phyloP scores from a whole-genome alignment of 106 monocot species.

The Agapanthus africanus region DNA sequence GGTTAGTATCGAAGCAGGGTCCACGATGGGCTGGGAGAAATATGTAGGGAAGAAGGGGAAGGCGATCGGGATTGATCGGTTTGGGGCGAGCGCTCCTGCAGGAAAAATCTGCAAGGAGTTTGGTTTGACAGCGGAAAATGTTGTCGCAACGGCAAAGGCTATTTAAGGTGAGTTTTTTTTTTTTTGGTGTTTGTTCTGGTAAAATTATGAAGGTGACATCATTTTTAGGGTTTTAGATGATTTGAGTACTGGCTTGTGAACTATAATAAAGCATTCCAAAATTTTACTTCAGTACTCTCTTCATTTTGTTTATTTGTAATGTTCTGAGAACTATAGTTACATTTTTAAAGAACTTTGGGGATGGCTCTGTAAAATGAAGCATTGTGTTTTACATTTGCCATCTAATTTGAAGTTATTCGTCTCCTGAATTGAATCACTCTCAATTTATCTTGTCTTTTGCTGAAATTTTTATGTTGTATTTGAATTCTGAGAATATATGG shows the following conservation, averaged over 20 bases:
- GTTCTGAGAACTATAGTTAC: no score
- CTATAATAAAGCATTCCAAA: not conserved
- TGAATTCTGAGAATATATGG: no score
- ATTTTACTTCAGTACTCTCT: not conserved
- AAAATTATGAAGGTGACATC: not conserved
- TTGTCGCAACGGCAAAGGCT: constrained; percentile 43
- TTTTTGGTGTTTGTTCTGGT: no score
- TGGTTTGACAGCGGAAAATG: constrained; percentile 53
- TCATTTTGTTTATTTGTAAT: no score
- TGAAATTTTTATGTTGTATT: no score
- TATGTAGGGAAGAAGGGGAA: constrained; percentile 54
- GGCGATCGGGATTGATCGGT: constrained; percentile 65
- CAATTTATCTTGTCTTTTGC: no score
- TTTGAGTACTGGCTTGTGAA: not conserved
- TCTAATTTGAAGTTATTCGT: no score
- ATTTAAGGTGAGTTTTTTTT: no score
- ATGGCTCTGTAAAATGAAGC: not conserved
- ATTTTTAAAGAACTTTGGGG: no score
- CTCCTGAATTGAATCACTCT: no score
- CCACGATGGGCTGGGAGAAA: constrained; percentile 65
- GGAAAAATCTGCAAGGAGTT: constrained; percentile 67
- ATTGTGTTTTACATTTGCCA: not conserved
- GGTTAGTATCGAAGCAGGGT: constrained; percentile 66
- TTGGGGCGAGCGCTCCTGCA: constrained; percentile 81
- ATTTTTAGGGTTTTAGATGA: not conserved